Evolutionary conservation across 129 eudicot species (phyloP), one percentile per base, ranked within the genome.

Genomic region (Deinandra increscens): DNA sequence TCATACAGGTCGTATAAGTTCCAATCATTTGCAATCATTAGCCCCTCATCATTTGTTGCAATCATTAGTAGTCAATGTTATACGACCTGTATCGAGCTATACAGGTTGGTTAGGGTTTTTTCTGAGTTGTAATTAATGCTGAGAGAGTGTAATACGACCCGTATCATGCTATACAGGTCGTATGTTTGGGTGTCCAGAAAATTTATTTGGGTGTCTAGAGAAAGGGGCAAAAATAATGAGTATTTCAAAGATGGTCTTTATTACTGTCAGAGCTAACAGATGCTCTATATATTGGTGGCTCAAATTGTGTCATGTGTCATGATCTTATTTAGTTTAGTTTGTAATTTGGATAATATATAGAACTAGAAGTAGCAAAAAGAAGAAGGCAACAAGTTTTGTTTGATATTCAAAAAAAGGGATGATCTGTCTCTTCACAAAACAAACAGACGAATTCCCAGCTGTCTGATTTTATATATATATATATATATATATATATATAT

Each of bases 321-420:
- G 46, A 18, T n/a, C 44, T 5, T 67, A 22, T n/a, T n/a, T n/a
- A n/a, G 31, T 69, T 51, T 36, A 8, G 10, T 12, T 18, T 41
- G 22, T 8, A 31, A 12, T 42, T 20, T 51, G 38, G 64, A 36
- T 49, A 51, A 69, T 53, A 1, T 51, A 69, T 53, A 1, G 7
- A 7, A 50, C 36, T 18, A 51, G 53, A 69, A 51, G 51, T 18
- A 12, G 73, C 14, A 19, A 64, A 64, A 64, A 13, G 17, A 63
- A 38, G 33, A 17, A 34, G 36, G 34, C 37, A 68, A 11, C 20
- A 33, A 50, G 12, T 9, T 68, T n/a, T 49, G 39, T 50, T 50
- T 7, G 2, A 5, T 36, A 41, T 60, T 15, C 0, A 46, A 46
- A 7, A n/a, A 46, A 46, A 46, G 5, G 11, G n/a, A 44, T 12